Evolutionary conservation across 495 filamentous ascomycete genomes (phyloP).

Genomic region (Bombardia bombarda): DNA sequence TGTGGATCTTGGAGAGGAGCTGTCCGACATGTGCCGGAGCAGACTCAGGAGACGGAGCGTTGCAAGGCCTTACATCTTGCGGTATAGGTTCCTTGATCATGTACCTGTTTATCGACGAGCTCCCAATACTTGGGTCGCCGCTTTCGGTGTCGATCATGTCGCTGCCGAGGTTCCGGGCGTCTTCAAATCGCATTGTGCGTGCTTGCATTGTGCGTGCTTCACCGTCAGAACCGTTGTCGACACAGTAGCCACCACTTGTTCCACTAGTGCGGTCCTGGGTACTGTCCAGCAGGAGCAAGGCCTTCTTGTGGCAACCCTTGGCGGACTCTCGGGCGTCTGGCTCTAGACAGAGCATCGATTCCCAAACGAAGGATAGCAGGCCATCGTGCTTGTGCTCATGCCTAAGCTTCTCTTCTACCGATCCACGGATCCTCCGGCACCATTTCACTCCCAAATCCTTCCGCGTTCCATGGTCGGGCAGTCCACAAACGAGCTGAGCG

Average conservation of each 20-base stretch:
- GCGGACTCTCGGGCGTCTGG: neutral
- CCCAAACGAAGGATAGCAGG: neutral
- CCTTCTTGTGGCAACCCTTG: neutral
- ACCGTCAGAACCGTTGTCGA: too few relatives aligned
- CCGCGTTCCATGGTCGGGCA: neutral
- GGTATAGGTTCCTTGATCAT: neutral
- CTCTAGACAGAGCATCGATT: neutral
- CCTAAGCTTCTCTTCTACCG: neutral
- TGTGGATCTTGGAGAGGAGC: neutral
- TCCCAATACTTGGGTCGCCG: neutral
- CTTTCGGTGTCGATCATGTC: neutral
- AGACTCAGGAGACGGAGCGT: neutral
- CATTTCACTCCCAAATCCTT: neutral
- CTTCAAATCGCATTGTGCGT: neutral
- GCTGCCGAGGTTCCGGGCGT: neutral
- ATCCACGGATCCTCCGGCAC: neutral
- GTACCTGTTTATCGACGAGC: neutral
- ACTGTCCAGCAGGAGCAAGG: neutral
- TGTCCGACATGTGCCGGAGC: neutral
- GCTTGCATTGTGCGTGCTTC: too few relatives aligned
- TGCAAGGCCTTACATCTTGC: neutral
- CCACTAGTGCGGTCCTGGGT: neutral
- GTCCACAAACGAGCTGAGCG: neutral
- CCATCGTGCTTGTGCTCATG: neutral
- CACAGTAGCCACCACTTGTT: neutral